Evolutionary conservation across 2,329 filamentous ascomycete genomes (phyloP).

Genomic region (Pseudopyrenochaeta lycopersici): DNA sequence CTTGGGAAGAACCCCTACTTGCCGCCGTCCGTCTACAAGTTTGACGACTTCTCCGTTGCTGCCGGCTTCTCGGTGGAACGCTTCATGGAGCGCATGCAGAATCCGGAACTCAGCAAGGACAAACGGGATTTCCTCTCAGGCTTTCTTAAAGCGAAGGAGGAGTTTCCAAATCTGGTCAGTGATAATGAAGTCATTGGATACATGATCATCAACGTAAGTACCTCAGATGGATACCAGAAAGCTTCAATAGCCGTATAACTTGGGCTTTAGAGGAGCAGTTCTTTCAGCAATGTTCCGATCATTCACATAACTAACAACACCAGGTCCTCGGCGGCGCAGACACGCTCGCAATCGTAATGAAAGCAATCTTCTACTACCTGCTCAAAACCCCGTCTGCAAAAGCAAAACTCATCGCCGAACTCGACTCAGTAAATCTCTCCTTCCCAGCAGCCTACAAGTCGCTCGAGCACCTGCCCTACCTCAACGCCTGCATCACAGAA

Average conservation of each 20-base stretch:
- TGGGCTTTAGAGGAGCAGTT: too few species aligned
- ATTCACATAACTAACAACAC: not conserved
- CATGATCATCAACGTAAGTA: constrained; percentile 42
- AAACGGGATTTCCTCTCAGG: constrained; percentile 33
- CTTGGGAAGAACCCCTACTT: constrained; percentile 31
- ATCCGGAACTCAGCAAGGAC: constrained; percentile 22
- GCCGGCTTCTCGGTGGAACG: constrained; percentile 28
- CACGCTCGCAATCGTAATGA: constrained; percentile 35
- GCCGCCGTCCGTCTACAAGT: constrained; percentile 27
- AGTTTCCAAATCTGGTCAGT: constrained; percentile 27
- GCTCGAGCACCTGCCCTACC: constrained; percentile 50
- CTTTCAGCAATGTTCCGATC: not conserved
- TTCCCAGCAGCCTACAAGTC: constrained; percentile 26
- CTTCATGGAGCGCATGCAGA: constrained; percentile 31
- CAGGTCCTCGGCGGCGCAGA: constrained; percentile 45
- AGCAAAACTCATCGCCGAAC: constrained; percentile 31
- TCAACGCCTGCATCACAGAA: constrained; percentile 59
- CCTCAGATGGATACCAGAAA: too few species aligned
- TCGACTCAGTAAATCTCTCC: constrained; percentile 25
- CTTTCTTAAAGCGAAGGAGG: constrained; percentile 28
- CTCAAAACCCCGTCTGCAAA: constrained; percentile 30
- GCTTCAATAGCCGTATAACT: too few species aligned
- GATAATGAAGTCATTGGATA: constrained; percentile 43
- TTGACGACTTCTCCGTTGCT: constrained; percentile 32
- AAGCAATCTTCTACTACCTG: constrained; percentile 37